A percentile compares a stretch with the other conserved stretches of the same genome.
Conservation (phyloP, 2,329 filamentous ascomycete genomes). For the Colletotrichum tamarilloi region DNA sequence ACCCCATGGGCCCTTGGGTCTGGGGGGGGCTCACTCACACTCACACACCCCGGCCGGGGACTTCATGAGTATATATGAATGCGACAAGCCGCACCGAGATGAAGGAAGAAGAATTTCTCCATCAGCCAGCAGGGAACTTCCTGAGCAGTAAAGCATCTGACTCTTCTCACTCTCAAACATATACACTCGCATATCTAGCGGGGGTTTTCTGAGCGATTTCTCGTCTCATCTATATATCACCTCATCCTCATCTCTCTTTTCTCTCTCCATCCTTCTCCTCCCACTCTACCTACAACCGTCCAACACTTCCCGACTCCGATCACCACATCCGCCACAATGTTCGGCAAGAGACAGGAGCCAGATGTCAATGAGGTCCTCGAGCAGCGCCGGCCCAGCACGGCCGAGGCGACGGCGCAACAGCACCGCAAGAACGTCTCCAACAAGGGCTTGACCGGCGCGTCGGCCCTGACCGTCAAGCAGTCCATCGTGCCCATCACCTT, state of each 20-base stretch:
- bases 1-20: neutral
- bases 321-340: constrained; percentile 31
- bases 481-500: constrained; percentile 75
- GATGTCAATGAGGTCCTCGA: constrained; percentile 36
- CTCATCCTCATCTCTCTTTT: neutral
- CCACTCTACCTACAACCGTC: neutral
- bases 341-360: constrained; percentile 39
- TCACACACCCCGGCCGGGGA: neutral
- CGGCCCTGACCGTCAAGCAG: constrained; percentile 68
- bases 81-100: neutral
- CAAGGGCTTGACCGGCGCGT: constrained; percentile 39
- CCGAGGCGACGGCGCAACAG: constrained; percentile 34
- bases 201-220: neutral
- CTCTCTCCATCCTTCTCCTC: neutral
- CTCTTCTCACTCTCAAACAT: neutral
- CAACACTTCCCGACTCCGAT: neutral
- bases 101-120: neutral
- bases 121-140: constrained; percentile 13
- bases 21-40: neutral
- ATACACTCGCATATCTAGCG: neutral
- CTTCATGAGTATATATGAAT: neutral
- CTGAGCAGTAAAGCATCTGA: neutral
- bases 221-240: neutral
- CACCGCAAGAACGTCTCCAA: constrained; percentile 38
- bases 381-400: constrained; percentile 36